Evolutionary conservation across 2,329 filamentous ascomycete genomes (phyloP).

Genomic region (Cercospora canescens): DNA sequence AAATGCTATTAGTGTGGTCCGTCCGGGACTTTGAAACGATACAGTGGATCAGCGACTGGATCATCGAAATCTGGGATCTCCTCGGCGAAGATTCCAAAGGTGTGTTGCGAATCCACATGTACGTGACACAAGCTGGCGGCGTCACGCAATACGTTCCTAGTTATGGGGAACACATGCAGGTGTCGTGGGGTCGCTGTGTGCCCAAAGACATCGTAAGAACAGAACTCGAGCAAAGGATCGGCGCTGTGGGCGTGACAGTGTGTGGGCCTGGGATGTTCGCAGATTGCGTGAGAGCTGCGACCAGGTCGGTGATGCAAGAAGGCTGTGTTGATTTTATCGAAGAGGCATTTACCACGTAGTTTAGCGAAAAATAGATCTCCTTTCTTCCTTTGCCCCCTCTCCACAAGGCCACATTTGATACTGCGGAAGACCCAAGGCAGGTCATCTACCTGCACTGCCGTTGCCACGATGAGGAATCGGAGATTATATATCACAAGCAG

Average conservation of each 20-base stretch:
- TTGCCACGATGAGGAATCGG: not conserved
- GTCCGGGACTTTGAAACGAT: slow-evolving; percentile 70
- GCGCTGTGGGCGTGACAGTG: slow-evolving; percentile 58
- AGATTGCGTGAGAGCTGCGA: slow-evolving; percentile 59
- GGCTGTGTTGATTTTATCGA: slow-evolving; percentile 63
- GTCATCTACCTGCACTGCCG: not conserved
- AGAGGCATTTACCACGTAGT: slow-evolving; percentile 58
- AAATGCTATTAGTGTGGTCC: slow-evolving; percentile 74
- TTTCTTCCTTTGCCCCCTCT: not conserved
- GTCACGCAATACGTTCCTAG: slow-evolving; percentile 55
- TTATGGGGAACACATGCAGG: slow-evolving; percentile 61
- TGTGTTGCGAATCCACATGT: slow-evolving; percentile 61
- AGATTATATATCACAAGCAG: not conserved
- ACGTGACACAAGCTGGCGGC: slow-evolving; percentile 61
- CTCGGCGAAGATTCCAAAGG: slow-evolving; percentile 60
- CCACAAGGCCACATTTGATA: not conserved
- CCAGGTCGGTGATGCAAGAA: slow-evolving; percentile 52
- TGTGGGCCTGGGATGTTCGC: slow-evolving; percentile 65
- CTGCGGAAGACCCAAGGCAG: not conserved
- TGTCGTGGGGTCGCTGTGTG: slow-evolving; percentile 61
- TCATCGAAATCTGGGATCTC: slow-evolving; percentile 66
- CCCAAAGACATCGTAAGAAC: slow-evolving; percentile 58
- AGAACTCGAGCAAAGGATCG: slow-evolving; percentile 51
- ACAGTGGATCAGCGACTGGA: slow-evolving; percentile 65
- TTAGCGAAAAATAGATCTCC: not conserved